A percentile compares a stretch with the other conserved stretches of the same genome.
phyloP scores from a whole-genome alignment of 371 early-diverging fungal genomes.

The Ordospora pajunii region DNA sequence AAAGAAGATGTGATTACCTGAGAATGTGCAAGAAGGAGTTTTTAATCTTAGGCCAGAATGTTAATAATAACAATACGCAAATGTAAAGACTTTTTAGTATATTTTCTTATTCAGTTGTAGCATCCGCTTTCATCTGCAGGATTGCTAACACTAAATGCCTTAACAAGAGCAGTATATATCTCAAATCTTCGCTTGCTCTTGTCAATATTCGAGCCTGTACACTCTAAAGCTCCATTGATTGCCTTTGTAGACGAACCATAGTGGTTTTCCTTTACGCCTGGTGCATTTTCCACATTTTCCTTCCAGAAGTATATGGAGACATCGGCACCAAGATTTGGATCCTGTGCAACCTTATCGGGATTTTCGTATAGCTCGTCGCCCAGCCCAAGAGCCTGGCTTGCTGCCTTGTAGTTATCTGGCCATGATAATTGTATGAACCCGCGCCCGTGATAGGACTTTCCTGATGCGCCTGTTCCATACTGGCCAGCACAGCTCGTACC shows the following conservation, averaged over 20 bases:
- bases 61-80: not conserved
- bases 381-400: conserved; percentile 52
- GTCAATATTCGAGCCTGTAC: conserved; percentile 48
- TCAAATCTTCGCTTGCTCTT: conserved; percentile 55
- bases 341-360: conserved; percentile 57
- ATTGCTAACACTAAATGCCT: conserved; percentile 51
- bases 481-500: conserved; percentile 52
- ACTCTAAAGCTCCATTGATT: conserved; percentile 62
- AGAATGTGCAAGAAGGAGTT: conserved; percentile 11
- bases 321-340: conserved; percentile 55
- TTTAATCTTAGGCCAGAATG: not conserved
- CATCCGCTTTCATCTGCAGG: conserved; percentile 57
- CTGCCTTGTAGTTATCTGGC: conserved; percentile 61
- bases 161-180: conserved; percentile 55
- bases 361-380: conserved; percentile 56
- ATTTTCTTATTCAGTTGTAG: conserved; percentile 52
- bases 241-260: conserved; percentile 62
- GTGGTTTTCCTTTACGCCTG: conserved; percentile 50
- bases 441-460: conserved; percentile 60
- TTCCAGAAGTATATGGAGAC: conserved; percentile 61
- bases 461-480: conserved; percentile 59
- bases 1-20: not conserved
- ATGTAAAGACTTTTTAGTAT: conserved; percentile 28
- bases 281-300: conserved; percentile 48
- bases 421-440: conserved; percentile 62